A percentile compares a stretch with the other conserved stretches of the same genome.
These are phyloP conservation scores for Trichopus zeylanicus DNA, from an alignment of 116 monocot species.

Conservation along the genomic window DNA sequence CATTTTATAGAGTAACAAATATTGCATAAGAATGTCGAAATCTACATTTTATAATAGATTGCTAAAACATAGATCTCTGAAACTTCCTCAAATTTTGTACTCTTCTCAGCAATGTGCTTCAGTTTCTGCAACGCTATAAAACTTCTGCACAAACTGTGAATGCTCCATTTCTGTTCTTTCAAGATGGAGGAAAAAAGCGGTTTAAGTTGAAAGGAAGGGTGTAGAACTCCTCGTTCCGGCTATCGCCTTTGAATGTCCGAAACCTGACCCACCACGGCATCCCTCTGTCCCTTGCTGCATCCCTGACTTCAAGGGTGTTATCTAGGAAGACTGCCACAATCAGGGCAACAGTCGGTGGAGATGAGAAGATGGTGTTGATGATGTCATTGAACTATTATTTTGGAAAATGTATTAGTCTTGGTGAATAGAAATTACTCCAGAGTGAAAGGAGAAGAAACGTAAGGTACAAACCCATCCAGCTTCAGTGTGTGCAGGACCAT, in stretches of 20 bases:
- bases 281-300: conserved; percentile 63
- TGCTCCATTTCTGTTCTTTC: too few species aligned
- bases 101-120: background rate
- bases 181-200: conserved; percentile 74
- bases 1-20: background rate
- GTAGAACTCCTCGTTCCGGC: conserved; percentile 84
- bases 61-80: background rate
- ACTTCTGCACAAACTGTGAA: too few species aligned
- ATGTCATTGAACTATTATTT: conserved; percentile 75
- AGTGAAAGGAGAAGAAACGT: too few species aligned
- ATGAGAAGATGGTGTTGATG: conserved; percentile 82
- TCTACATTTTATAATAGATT: too few species aligned
- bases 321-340: conserved; percentile 72
- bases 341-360: conserved; percentile 71
- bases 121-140: too few species aligned
- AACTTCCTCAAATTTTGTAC: too few species aligned
- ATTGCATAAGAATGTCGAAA: conserved; percentile 4
- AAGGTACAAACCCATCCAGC: conserved; percentile 81
- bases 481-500: conserved; percentile 69
- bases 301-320: conserved; percentile 74
- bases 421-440: too few species aligned
- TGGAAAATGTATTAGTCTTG: too few species aligned
- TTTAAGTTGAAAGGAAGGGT: conserved; percentile 85
- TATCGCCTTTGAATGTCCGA: conserved; percentile 66
- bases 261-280: conserved; percentile 91